Base-by-base conservation (phyloP, 176 grass and related monocot species). In the Raddia distichophylla region DNA sequence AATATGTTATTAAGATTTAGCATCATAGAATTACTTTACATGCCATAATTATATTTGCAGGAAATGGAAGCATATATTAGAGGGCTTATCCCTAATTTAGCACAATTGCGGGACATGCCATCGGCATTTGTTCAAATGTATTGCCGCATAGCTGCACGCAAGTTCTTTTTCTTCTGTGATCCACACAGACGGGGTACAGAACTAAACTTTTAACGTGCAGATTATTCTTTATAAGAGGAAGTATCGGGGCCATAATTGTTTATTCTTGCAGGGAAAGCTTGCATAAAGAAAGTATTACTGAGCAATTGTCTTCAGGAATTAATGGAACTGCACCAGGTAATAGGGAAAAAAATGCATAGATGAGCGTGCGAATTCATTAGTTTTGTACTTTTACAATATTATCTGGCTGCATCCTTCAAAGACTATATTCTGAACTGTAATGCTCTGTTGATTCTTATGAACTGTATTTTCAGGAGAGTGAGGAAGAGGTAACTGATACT, bases 131-230 rank as follows among this genome's bases (percentile, higher is more conserved):
- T 95, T 84, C 93, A 95, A 82, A 99, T 99, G 96, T 99, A 99
- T 60, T 99, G 96, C 83, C 91, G 96, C 8, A 99, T 99, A 90
- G 96, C 96, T 93, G 96, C 96, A 76, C 93, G 86, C 40, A 99
- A 99, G 60, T 99, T 99, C 83, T 99, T 95, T 91, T 99, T 99
- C 96, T 99, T 99, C 80, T 99, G 96, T 75, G 96, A 99, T 85
- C 96, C 85, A 64, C 91, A 99, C 59, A 93, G 93, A 77, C 90
- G 96, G 77, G 96, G 96, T 99, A 71, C 35, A 51, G 5, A 66
- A 45, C 44, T 69, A 2, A 5, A 37, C 53, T 87, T 84, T 46
- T 22, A 64, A 6, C 27, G 13, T 74, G 50, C 14, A 75, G 70
- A 68, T 57, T 73, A 47, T 56, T 8, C 16, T 9, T 62, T 55